A percentile compares a stretch with the other conserved stretches of the same genome.
phyloP scores from a whole-genome alignment of 345 rosid genomes.

The Zanthoxylum bungeanum region DNA sequence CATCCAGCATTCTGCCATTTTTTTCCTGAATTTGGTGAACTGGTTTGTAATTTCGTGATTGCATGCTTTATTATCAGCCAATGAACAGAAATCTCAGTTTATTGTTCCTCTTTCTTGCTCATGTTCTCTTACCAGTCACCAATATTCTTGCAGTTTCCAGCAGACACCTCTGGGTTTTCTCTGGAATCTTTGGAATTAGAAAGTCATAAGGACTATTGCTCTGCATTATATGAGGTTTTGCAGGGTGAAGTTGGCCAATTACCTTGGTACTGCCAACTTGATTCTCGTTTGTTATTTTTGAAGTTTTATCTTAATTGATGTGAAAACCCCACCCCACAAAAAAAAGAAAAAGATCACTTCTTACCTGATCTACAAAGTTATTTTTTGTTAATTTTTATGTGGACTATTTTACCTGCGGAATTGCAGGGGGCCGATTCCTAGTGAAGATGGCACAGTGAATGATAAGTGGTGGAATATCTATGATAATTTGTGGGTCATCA shows the following conservation, averaged over 20 bases:
- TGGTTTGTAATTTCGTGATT: not conserved
- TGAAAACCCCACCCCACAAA: not conserved
- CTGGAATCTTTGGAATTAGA: conserved; percentile 55
- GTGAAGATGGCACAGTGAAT: conserved; percentile 41
- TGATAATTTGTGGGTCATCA: conserved; percentile 79
- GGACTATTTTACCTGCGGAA: conserved; percentile 32
- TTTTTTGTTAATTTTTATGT: not conserved
- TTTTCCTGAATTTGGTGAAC: not conserved
- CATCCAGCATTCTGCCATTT: not conserved
- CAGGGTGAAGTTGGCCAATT: conserved; percentile 54
- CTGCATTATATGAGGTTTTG: conserved; percentile 51
- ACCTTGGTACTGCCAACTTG: conserved; percentile 49
- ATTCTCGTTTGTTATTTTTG: conserved; percentile 10
- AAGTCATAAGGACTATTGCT: conserved; percentile 52
- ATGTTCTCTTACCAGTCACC: not conserved
- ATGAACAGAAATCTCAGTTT: conserved; percentile 7
- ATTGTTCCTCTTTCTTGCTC: not conserved
- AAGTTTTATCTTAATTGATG: not conserved
- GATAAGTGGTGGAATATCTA: conserved; percentile 86
- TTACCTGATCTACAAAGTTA: not conserved
- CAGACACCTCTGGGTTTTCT: conserved; percentile 46
- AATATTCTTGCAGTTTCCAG: conserved; percentile 73
- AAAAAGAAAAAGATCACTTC: not conserved
- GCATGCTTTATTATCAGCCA: not conserved
- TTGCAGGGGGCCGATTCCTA: conserved; percentile 34